Conservation (phyloP, 208 protist genomes). For the Trichomonas tenax region DNA sequence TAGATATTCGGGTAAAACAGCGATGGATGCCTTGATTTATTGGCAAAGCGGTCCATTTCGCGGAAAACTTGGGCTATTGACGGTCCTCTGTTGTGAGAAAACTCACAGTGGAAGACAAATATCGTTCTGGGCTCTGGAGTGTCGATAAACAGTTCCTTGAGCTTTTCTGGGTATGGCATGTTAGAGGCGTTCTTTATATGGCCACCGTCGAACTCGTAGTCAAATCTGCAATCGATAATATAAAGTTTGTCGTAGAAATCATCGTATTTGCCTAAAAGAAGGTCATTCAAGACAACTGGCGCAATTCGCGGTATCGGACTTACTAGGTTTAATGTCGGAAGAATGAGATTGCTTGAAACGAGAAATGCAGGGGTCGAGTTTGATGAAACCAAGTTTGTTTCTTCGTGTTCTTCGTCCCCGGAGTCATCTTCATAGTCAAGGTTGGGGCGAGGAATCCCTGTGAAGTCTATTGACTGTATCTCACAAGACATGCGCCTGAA, state of each 20-base stretch:
- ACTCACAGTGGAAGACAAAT: slow-evolving; percentile 25
- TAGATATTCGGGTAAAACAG: background rate
- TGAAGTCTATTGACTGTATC: no score
- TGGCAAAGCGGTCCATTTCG: background rate
- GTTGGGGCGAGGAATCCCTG: no score
- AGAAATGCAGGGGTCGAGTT: no score
- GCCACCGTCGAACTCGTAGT: slow-evolving; percentile 32
- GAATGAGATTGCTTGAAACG: no score
- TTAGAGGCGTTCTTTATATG: slow-evolving; percentile 18
- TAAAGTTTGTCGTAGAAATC: background rate
- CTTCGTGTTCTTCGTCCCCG: no score
- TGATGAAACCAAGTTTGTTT: no score
- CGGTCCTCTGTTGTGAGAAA: slow-evolving; percentile 25
- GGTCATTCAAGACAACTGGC: background rate
- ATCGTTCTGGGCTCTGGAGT: background rate
- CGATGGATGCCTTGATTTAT: background rate
- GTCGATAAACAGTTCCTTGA: background rate
- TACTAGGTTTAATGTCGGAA: no score
- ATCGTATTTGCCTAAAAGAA: background rate
- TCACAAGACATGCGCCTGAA: no score
- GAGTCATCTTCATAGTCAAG: no score
- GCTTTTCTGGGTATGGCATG: background rate
- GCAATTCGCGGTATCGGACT: no score
- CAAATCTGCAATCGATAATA: slow-evolving; percentile 25
- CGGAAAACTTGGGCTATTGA: background rate